These are phyloP conservation scores for Periconia macrospinosa DNA, from an alignment of 2,329 filamentous ascomycete genomes.

Conservation along the genomic window DNA sequence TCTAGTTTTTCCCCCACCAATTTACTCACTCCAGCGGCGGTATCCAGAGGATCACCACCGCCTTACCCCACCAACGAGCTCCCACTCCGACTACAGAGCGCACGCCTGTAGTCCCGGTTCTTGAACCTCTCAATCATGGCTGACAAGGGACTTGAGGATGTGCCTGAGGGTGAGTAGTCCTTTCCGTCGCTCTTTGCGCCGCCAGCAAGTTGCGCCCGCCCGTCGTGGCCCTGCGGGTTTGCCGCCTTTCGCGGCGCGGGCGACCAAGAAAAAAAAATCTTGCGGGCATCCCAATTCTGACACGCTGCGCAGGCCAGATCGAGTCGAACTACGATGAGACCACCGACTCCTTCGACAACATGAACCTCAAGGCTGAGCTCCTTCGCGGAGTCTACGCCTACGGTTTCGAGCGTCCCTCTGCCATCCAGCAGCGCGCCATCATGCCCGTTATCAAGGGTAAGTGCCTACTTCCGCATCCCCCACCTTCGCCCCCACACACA, in stretches of 20 bases:
- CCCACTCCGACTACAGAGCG: slow-evolving; percentile 38
- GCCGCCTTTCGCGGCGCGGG: slow-evolving; percentile 6
- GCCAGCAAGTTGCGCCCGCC: slow-evolving; percentile 4
- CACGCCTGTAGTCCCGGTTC: slow-evolving; percentile 69
- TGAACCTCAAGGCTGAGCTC: slow-evolving; percentile 96
- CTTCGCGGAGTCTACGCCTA: slow-evolving; percentile 99
- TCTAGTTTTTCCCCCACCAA: slow-evolving; percentile 45
- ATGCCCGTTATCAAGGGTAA: slow-evolving; percentile 99
- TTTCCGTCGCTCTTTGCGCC: slow-evolving; percentile 4
- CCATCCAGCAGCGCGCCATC: slow-evolving; percentile 99
- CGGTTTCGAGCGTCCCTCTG: slow-evolving; percentile 99
- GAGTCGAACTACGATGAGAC: slow-evolving; percentile 99
- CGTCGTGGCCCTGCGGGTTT: slow-evolving; percentile 11
- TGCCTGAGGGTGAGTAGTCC: slow-evolving; percentile 80
- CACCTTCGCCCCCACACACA: not conserved
- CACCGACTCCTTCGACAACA: slow-evolving; percentile 98
- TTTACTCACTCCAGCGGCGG: slow-evolving; percentile 39
- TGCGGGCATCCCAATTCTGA: slow-evolving; percentile 14
- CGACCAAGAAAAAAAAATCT: slow-evolving; percentile 5
- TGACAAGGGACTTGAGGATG: slow-evolving; percentile 97
- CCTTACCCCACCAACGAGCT: slow-evolving; percentile 43
- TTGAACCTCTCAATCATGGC: slow-evolving; percentile 86
- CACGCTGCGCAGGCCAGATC: slow-evolving; percentile 76
- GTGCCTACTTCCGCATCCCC: slow-evolving; percentile 33
- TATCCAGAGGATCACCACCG: slow-evolving; percentile 47